Conservation (phyloP, 106 monocot species). For the Cymbidium sinense region DNA sequence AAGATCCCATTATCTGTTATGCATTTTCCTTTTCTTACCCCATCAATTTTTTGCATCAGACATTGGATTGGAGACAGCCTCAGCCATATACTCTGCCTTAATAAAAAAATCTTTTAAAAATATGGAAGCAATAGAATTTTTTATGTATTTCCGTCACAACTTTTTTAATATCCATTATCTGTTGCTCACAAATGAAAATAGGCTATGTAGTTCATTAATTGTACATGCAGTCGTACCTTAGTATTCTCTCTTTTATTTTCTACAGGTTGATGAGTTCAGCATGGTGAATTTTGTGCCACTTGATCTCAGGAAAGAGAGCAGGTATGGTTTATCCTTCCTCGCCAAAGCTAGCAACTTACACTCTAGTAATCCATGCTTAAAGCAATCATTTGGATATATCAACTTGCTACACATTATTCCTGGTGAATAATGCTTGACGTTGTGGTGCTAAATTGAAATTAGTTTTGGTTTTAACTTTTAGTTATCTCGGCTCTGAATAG, state of each 20-base stretch:
- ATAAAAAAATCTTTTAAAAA: neutral
- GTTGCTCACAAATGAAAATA: neutral
- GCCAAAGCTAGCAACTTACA: too few relatives aligned
- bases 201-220: neutral
- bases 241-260: constrained; percentile 3
- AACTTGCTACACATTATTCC: too few relatives aligned
- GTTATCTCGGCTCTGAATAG: too few relatives aligned
- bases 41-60: neutral
- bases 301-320: constrained; percentile 91
- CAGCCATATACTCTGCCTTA: neutral
- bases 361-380: too few relatives aligned
- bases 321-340: constrained; percentile 25
- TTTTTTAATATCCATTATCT: neutral
- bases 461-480: too few relatives aligned
- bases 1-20: neutral
- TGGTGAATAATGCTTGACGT: too few relatives aligned
- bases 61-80: neutral
- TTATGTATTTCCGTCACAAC: neutral
- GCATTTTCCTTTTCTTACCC: neutral
- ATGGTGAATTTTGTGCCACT: constrained; percentile 93
- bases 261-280: constrained; percentile 81
- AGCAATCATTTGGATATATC: too few relatives aligned
- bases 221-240: neutral
- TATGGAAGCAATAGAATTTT: neutral
- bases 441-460: too few relatives aligned